Conservation (phyloP, 345 rosid genomes). For the Hypericum perforatum region DNA sequence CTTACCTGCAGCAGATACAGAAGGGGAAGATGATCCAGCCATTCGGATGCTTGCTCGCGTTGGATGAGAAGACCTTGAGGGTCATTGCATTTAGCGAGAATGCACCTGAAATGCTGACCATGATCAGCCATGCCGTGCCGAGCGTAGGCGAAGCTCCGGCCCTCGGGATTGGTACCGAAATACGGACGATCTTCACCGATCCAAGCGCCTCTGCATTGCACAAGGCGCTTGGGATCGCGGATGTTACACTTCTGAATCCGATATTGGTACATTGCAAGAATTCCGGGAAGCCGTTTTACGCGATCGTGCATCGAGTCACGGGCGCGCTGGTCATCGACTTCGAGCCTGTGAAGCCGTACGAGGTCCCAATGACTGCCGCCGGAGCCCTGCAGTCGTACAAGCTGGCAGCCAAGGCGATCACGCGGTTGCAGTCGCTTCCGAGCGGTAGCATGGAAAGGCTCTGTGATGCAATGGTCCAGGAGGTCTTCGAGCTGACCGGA, state of each 20-base stretch:
- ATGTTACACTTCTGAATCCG: constrained; percentile 86
- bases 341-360: constrained; percentile 93
- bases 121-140: constrained; percentile 87
- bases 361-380: constrained; percentile 95
- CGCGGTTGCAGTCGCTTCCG: constrained; percentile 72
- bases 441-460: constrained; percentile 89
- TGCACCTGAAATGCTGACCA: constrained; percentile 84
- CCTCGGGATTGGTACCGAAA: constrained; percentile 68
- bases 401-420: constrained; percentile 92
- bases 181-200: constrained; percentile 65
- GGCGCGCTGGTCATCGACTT: constrained; percentile 80
- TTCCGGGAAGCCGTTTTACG: constrained; percentile 90
- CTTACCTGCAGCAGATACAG: constrained; percentile 92
- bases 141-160: constrained; percentile 78
- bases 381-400: constrained; percentile 96
- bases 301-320: constrained; percentile 79
- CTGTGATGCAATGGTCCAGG: constrained; percentile 85
- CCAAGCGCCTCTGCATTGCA: constrained; percentile 84
- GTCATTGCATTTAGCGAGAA: constrained; percentile 90
- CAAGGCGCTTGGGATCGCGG: constrained; percentile 78
- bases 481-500: constrained; percentile 90
- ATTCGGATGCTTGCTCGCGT: constrained; percentile 88
- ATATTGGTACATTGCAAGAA: constrained; percentile 90
- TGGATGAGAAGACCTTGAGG: constrained; percentile 76
- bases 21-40: constrained; percentile 94